A percentile compares a stretch with the other conserved stretches of the same genome.
These are phyloP conservation scores for Bothriochloa decipiens DNA, from an alignment of 176 grass and related monocot species.

Conservation along the genomic window DNA sequence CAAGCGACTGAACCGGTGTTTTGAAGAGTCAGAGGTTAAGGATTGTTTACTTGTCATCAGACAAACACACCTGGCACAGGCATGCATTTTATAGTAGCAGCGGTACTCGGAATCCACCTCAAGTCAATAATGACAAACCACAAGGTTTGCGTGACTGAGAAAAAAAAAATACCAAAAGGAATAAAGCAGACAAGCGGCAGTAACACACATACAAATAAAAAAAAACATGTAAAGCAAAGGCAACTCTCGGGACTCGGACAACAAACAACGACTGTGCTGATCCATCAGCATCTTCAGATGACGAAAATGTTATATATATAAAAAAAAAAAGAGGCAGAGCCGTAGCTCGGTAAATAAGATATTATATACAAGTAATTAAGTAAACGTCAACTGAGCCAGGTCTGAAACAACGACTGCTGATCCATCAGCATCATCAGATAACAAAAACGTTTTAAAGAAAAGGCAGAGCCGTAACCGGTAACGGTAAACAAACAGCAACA, in stretches of 20 bases:
- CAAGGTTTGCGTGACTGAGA: too few species aligned
- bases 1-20: neutral
- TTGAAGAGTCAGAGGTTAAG: neutral
- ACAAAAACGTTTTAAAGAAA: too few species aligned
- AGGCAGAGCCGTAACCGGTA: neutral
- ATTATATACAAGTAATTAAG: too few species aligned
- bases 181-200: too few species aligned
- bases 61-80: neutral
- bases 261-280: neutral
- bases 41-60: neutral
- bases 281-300: neutral
- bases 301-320: too few species aligned
- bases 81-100: neutral
- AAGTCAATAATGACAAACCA: neutral
- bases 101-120: neutral
- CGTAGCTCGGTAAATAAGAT: neutral
- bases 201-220: too few species aligned
- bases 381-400: too few species aligned
- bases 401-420: too few species aligned
- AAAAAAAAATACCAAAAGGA: too few species aligned
- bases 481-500: too few species aligned
- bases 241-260: too few species aligned
- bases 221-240: too few species aligned
- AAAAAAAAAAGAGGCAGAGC: neutral
- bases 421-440: neutral